Conservation (phyloP, 1,284 basidiomycete genomes). For the Cryptococcus neoformans region DNA sequence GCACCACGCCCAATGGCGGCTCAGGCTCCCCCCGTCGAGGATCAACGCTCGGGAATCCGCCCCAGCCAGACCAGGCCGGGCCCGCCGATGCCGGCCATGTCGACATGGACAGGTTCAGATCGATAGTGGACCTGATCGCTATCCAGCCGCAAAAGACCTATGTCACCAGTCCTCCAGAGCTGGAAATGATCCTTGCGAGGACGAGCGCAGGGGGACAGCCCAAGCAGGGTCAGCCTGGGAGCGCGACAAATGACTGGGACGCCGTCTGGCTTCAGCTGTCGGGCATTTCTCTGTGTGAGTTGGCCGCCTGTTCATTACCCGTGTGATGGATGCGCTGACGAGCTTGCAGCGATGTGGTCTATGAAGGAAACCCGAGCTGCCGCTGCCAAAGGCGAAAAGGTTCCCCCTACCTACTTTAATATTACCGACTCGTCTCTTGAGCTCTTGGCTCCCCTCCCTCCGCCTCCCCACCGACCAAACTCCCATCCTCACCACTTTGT, state of each 20-base stretch:
- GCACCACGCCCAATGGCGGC: slow-evolving; percentile 3
- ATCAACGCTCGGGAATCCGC: neutral
- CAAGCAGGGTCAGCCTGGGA: slow-evolving; percentile 70
- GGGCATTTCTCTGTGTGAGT: slow-evolving; percentile 77
- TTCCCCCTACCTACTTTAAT: slow-evolving; percentile 47
- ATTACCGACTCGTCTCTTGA: slow-evolving; percentile 52
- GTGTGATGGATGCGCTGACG: neutral
- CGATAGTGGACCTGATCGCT: slow-evolving; percentile 46
- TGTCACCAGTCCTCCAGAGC: slow-evolving; percentile 48
- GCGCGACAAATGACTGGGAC: slow-evolving; percentile 78
- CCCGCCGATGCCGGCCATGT: neutral
- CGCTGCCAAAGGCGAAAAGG: slow-evolving; percentile 44
- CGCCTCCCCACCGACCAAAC: slow-evolving; percentile 51
- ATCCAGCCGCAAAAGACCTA: slow-evolving; percentile 50
- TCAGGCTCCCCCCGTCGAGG: neutral
- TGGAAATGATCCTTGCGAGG: slow-evolving; percentile 50
- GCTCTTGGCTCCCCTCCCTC: slow-evolving; percentile 54
- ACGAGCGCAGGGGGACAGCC: slow-evolving; percentile 48
- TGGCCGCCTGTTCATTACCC: too few species aligned
- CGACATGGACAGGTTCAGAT: slow-evolving; percentile 24
- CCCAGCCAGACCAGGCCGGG: too few species aligned
- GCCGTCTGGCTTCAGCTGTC: slow-evolving; percentile 93
- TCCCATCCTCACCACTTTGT: slow-evolving; percentile 63
- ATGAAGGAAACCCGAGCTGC: slow-evolving; percentile 50
- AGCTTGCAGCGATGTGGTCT: slow-evolving; percentile 45